phyloP scores from a whole-genome alignment of 306 rosid genomes.

The Dalbergia oliveri region DNA sequence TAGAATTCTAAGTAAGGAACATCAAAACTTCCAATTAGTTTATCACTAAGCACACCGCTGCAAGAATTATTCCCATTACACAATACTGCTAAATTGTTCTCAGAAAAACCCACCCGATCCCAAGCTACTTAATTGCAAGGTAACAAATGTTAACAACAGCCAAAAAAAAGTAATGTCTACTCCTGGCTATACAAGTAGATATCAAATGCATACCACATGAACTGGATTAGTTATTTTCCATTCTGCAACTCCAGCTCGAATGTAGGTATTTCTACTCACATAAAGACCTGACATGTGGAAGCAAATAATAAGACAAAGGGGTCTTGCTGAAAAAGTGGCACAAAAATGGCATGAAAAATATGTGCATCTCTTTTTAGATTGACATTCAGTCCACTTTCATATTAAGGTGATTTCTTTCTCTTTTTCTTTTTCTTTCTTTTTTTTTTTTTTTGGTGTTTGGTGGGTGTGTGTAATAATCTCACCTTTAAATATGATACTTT shows the following conservation, averaged over 20 bases:
- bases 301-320: slow-evolving; percentile 34
- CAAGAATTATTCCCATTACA: slow-evolving; percentile 39
- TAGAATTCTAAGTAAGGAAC: slow-evolving; percentile 16
- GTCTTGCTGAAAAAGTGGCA: slow-evolving; percentile 16
- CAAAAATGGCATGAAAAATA: slow-evolving; percentile 21
- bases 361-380: not conserved
- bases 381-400: not conserved
- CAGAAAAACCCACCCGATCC: slow-evolving; percentile 32
- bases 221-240: slow-evolving; percentile 94
- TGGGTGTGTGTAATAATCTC: not conserved
- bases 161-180: slow-evolving; percentile 1
- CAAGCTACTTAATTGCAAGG: slow-evolving; percentile 26
- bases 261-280: slow-evolving; percentile 95
- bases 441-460: no score
- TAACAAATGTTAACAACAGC: not conserved
- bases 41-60: slow-evolving; percentile 7
- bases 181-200: slow-evolving; percentile 12
- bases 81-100: slow-evolving; percentile 21
- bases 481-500: not conserved
- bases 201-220: slow-evolving; percentile 72
- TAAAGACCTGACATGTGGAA: slow-evolving; percentile 73
- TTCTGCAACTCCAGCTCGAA: slow-evolving; percentile 91
- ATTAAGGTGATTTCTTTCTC: not conserved
- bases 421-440: not conserved
- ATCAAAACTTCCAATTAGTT: slow-evolving; percentile 13